These are phyloP conservation scores for Verticillium klebahnii DNA, from an alignment of 2,329 filamentous ascomycete species.

Conservation along the genomic window DNA sequence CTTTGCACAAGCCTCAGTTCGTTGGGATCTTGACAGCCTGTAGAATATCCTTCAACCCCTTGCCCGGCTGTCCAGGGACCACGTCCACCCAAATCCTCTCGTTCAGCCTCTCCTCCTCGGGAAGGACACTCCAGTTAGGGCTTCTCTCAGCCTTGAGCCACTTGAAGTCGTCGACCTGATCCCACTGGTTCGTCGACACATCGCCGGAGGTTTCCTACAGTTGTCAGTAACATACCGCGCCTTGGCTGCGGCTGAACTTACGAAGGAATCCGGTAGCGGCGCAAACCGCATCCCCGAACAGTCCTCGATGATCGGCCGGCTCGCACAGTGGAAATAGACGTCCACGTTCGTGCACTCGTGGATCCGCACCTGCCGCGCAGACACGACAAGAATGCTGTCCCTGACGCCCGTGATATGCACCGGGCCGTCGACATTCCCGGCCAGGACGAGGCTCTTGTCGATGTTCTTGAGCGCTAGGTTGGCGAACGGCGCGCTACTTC, in stretches of 20 bases:
- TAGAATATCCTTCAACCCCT: slow-evolving; percentile 63
- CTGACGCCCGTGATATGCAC: slow-evolving; percentile 75
- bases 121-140: slow-evolving; percentile 79
- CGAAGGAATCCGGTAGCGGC: slow-evolving; percentile 64
- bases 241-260: slow-evolving; percentile 38
- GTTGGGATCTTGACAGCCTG: slow-evolving; percentile 39
- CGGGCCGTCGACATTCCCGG: slow-evolving; percentile 73
- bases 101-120: slow-evolving; percentile 52
- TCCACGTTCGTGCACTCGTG: slow-evolving; percentile 80
- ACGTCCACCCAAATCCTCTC: slow-evolving; percentile 65
- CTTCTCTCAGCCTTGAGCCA: slow-evolving; percentile 85
- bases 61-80: slow-evolving; percentile 58
- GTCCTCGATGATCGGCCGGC: slow-evolving; percentile 90
- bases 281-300: slow-evolving; percentile 77
- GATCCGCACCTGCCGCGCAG: slow-evolving; percentile 85
- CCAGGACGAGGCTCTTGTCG: slow-evolving; percentile 66
- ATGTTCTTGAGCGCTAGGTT: slow-evolving; percentile 65
- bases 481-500: slow-evolving; percentile 59
- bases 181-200: slow-evolving; percentile 64
- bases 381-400: slow-evolving; percentile 71
- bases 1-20: background rate
- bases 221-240: slow-evolving; percentile 4
- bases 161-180: slow-evolving; percentile 94
- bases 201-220: slow-evolving; percentile 21
- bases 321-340: slow-evolving; percentile 76